Percentiles rank a stretch among this genome's conserved stretches.
Evolutionary conservation across 2,329 filamentous ascomycete species (phyloP).

Genomic region (Trichoderma atrobrunneum): DNA sequence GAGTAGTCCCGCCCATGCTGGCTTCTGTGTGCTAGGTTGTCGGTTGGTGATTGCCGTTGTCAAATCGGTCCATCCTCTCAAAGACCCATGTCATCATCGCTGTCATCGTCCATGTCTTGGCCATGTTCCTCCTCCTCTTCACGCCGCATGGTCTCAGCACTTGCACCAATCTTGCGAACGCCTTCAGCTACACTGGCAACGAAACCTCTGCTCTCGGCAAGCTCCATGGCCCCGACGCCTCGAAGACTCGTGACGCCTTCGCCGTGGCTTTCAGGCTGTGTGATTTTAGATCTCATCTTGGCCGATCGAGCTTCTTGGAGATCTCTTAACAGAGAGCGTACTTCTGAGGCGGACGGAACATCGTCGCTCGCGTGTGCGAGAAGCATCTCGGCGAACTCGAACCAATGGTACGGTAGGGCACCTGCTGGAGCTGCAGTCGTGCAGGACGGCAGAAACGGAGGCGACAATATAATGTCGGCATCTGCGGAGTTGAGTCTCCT

Average conservation of each 20-base stretch:
- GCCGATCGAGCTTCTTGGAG: slow-evolving; percentile 84
- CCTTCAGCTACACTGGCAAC: slow-evolving; percentile 84
- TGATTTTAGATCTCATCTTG: slow-evolving; percentile 77
- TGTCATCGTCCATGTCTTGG: slow-evolving; percentile 60
- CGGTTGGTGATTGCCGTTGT: background rate
- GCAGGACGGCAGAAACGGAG: slow-evolving; percentile 77
- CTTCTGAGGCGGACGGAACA: slow-evolving; percentile 67
- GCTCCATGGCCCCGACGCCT: slow-evolving; percentile 89
- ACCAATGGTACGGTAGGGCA: slow-evolving; percentile 89
- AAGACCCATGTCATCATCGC: slow-evolving; percentile 48
- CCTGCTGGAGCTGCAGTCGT: slow-evolving; percentile 66
- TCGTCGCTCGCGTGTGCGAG: slow-evolving; percentile 84
- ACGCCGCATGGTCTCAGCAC: slow-evolving; percentile 70
- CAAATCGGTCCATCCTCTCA: background rate
- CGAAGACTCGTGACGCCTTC: slow-evolving; percentile 66
- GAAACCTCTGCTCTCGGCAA: slow-evolving; percentile 82
- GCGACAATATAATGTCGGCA: slow-evolving; percentile 46
- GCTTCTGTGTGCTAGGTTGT: background rate
- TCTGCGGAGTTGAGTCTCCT: slow-evolving; percentile 30
- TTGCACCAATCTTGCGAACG: slow-evolving; percentile 77
- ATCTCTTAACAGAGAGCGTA: slow-evolving; percentile 74
- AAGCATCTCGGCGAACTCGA: slow-evolving; percentile 84
- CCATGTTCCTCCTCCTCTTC: slow-evolving; percentile 71
- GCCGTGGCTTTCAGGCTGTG: slow-evolving; percentile 66
- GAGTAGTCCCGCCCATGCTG: background rate